These are phyloP conservation scores for Colletotrichum scovillei DNA, from an alignment of 2,329 filamentous ascomycete species.

Conservation along the genomic window DNA sequence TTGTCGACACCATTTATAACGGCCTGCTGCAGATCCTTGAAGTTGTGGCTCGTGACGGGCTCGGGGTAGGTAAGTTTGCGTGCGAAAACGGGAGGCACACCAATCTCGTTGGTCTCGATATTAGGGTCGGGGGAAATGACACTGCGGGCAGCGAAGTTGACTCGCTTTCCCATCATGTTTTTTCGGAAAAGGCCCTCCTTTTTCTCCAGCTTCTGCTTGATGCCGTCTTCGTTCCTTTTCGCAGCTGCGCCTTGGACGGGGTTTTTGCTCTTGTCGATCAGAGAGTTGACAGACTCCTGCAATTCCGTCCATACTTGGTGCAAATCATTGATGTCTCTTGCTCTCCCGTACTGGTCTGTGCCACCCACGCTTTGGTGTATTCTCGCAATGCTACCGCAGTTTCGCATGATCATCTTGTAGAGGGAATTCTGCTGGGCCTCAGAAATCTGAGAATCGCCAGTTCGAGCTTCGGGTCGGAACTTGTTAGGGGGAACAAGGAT, in stretches of 20 bases:
- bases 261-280: slow-evolving; percentile 91
- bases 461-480: slow-evolving; percentile 87
- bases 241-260: slow-evolving; percentile 82
- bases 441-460: slow-evolving; percentile 82
- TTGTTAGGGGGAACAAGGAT: slow-evolving; percentile 92
- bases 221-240: slow-evolving; percentile 86
- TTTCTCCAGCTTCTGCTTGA: slow-evolving; percentile 99
- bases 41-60: slow-evolving; percentile 97
- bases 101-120: slow-evolving; percentile 98
- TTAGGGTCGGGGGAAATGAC: slow-evolving; percentile 99
- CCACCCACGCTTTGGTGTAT: slow-evolving; percentile 65
- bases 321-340: slow-evolving; percentile 77
- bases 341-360: slow-evolving; percentile 56
- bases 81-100: slow-evolving; percentile 97
- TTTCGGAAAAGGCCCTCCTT: slow-evolving; percentile 98
- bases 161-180: slow-evolving; percentile 99
- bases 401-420: slow-evolving; percentile 85
- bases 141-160: slow-evolving; percentile 96
- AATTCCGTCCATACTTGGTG: slow-evolving; percentile 85
- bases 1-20: slow-evolving; percentile 94
- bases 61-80: slow-evolving; percentile 97
- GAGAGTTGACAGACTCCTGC: slow-evolving; percentile 90
- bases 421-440: slow-evolving; percentile 90
- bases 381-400: slow-evolving; percentile 78
- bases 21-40: slow-evolving; percentile 93